Evolutionary conservation across 2,329 filamentous ascomycete species (phyloP), one percentile per base, ranked within the genome.

Genomic region (Tolypocladium capitatum): DNA sequence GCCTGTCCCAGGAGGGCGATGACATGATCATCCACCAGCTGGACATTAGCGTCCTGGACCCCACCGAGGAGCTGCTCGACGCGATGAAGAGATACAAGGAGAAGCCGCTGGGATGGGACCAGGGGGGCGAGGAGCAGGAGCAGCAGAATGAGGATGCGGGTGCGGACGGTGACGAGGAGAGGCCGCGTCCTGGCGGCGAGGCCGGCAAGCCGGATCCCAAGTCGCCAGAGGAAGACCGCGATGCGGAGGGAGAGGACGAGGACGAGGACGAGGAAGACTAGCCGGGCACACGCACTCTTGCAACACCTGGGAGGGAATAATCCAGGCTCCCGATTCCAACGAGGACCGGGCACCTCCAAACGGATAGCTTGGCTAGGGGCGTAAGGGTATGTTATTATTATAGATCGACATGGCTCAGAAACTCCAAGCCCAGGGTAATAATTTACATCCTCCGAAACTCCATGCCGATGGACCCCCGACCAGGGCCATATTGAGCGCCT

Each of bases 21-120:
- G 71, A 73, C 53, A 67, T 73, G 55, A 68, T 71, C 35, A 66
- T 80, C 13, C 76, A 81, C 54, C 71, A 78, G 54, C 65, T 80
- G 43, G 72, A 79, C 46, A 64, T 81, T 24, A 68, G 66, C 9
- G 67, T 83, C 14, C 67, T 72, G 31, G 76, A 80, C 38, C 76
- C 78, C 8, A 69, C 67, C 30, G 75, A 79, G 42, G 70, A 74
- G 14, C 71, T 77, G 58, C 65, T 62, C 41, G 65, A 66, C n/a
- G 67, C 71, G 51, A 74, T 80, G 63, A 68, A 69, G 48, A 58
- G 67, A 46, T 81, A 73, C 64, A 72, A 70, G 58, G 67, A 68
- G 21, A 65, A 76, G 51, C 76, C 76, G 4, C 70, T 76, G 28
- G 73, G 72, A 20, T 70, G 66, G 53, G 60, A 70, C 20, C 66